Evolutionary conservation across 306 rosid species (phyloP).

Genomic region (Comarum palustre): DNA sequence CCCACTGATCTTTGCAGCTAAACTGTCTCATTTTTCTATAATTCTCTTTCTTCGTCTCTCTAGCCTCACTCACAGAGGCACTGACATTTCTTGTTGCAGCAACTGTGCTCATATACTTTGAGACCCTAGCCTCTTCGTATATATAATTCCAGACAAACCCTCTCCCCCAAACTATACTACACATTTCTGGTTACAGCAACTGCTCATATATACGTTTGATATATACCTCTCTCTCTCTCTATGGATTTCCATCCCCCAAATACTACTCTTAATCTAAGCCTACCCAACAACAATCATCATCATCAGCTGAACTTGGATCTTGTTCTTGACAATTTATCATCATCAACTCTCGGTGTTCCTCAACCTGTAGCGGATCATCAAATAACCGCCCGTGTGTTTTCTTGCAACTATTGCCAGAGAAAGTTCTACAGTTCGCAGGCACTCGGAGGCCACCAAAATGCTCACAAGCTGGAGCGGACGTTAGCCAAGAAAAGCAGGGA

Average conservation of each 20-base stretch:
- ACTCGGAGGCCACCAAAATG: slow-evolving; percentile 89
- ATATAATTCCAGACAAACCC: slow-evolving; percentile 37
- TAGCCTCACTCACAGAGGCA: background rate
- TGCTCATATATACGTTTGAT: too few relatives aligned
- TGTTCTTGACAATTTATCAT: slow-evolving; percentile 54
- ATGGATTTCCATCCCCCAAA: slow-evolving; percentile 70
- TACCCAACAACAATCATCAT: slow-evolving; percentile 27
- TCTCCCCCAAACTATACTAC: background rate
- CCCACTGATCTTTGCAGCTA: slow-evolving; percentile 61
- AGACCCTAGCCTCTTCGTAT: slow-evolving; percentile 26
- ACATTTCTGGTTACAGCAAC: background rate
- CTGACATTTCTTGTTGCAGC: slow-evolving; percentile 33
- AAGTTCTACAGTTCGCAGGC: slow-evolving; percentile 88
- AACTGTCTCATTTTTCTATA: slow-evolving; percentile 41
- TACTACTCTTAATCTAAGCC: slow-evolving; percentile 45
- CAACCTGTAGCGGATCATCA: slow-evolving; percentile 7
- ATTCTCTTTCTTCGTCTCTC: slow-evolving; percentile 19
- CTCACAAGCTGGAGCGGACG: slow-evolving; percentile 83
- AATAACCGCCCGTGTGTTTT: slow-evolving; percentile 40
- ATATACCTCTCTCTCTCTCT: background rate
- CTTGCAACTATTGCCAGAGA: slow-evolving; percentile 88
- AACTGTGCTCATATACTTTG: slow-evolving; percentile 37
- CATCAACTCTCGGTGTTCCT: slow-evolving; percentile 20
- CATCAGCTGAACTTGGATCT: slow-evolving; percentile 53
- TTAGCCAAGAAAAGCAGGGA: slow-evolving; percentile 85